Base-by-base conservation (phyloP, 192 early-diverging fungal genomes). In the Coemansia sp. region DNA sequence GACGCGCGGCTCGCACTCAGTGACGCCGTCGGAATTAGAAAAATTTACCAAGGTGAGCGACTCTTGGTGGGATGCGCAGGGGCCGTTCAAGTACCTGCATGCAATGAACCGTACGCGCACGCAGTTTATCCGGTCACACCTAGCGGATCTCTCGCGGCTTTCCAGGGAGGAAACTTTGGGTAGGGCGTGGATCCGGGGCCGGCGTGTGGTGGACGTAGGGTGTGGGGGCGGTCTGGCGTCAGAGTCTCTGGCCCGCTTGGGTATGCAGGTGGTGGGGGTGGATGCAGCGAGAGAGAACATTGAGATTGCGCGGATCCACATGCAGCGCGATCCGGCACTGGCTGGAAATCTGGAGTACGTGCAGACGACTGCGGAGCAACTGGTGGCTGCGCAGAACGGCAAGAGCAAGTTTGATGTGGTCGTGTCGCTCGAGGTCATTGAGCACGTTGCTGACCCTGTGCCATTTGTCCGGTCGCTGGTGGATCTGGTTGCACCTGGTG, bases 171-270 rank as follows among this genome's bases (percentile, higher is more conserved):
- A n/a, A 53, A 48, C 57, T 67, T 18, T 7, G 12, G 24, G 21
- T 3, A 21, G 15, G 27, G 26, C 32, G 17, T 59, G 65, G 58
- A 24, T 64, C 7, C 12, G 19, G 0, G 86, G 87, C 0, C 41
- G 87, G 40, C 40, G 70, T 8, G 84, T 93, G 35, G 69, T 96
- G 9, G 96, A 98, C 76, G 87, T 98, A 10, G 96, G 96, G 1
- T 94, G 96, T 72, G 96, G 96, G 22, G 96, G 95, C 29, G 96
- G 96, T 5, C 63, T 98, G 29, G 82, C 97, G 33, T 83, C 89
- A 0, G 93, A 98, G 87, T 65, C 91, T 0, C 61, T 96, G 54
- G 88, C 87, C n/a, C 83, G 92, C 29, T 56, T 96, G 37, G 94
- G 92, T 4, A 83, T 83, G 7, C 54, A 55, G 0, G 90, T 93